Evolutionary conservation across 805 yeast genomes (phyloP), one percentile per base, ranked within the genome.

Genomic region (Metschnikowia vanudenii): DNA sequence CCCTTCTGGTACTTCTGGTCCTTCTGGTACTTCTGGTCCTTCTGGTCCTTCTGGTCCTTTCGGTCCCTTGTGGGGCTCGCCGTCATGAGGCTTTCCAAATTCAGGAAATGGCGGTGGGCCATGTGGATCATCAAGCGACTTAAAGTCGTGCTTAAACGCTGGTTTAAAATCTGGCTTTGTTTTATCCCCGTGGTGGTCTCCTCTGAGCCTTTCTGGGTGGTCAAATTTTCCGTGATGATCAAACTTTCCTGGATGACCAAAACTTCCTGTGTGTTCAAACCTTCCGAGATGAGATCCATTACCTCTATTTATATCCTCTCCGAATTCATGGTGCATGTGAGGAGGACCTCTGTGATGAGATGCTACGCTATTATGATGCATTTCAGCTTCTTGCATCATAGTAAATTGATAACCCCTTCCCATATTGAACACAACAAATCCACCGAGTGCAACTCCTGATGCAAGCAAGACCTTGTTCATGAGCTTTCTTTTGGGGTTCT

Each of bases 331-430:
- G 28, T 41, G 36, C 31, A 12, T 17, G 39, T 46, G 50, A 7
- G 24, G 24, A 19, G 12, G 42, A 22, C 32, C 38, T 34, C 37
- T 34, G 37, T 38, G 43, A 30, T 13, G 37, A 12, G 13, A 37
- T n/a, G 32, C 26, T 12, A 30, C 8, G 22, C 20, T 28, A 13
- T 34, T 33, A 11, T 20, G 47, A 11, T 20, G 47, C 16, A 31
- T 20, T 5, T 39, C 39, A 12, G 20, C 39, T 4, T 28, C 35
- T 13, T 12, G 19, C 47, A 43, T 38, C 12, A 31, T 28, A 4
- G 31, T 18, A 39, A 42, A 34, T 39, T 56, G 55, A 34, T 50
- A 56, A 14, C 44, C 34, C 40, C 59, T 48, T 24, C 59, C 59
- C 37, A 52, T 35, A 17, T 50, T 43, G 47, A 56, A 56, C 32